Conservation (phyloP, 768 basidiomycete genomes). For the Rhodotorula sphaerocarpa region DNA sequence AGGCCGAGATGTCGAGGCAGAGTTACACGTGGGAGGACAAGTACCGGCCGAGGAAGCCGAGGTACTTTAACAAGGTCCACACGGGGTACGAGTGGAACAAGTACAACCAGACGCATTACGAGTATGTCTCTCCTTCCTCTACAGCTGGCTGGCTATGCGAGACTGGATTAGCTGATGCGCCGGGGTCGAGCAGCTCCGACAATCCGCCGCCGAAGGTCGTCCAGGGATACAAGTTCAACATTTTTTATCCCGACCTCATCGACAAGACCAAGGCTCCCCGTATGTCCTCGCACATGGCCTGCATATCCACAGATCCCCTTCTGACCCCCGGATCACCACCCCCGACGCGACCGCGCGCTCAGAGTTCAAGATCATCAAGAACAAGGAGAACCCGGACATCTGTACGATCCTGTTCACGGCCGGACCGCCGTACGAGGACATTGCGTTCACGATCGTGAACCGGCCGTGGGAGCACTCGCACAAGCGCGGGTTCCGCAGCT, state of each 20-base stretch:
- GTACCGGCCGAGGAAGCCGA: slow-evolving; percentile 89
- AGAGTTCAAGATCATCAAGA: slow-evolving; percentile 80
- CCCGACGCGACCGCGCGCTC: not conserved
- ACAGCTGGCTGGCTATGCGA: not conserved
- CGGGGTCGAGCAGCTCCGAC: slow-evolving; percentile 59
- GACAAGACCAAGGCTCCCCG: slow-evolving; percentile 88
- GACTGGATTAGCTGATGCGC: not conserved
- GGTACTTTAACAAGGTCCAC: slow-evolving; percentile 97
- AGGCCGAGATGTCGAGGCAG: slow-evolving; percentile 74
- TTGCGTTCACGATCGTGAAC: slow-evolving; percentile 95
- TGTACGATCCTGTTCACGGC: slow-evolving; percentile 87
- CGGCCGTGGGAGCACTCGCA: slow-evolving; percentile 98
- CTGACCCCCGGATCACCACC: not conserved
- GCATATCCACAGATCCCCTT: no score
- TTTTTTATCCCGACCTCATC: slow-evolving; percentile 98
- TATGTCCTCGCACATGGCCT: not conserved
- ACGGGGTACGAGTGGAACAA: slow-evolving; percentile 99
- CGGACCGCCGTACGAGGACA: slow-evolving; percentile 69
- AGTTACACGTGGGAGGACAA: slow-evolving; percentile 99
- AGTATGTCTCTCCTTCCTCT: slow-evolving; percentile 53
- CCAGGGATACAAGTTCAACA: slow-evolving; percentile 80
- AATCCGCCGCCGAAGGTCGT: slow-evolving; percentile 99
- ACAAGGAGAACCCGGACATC: slow-evolving; percentile 90
- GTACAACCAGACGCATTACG: slow-evolving; percentile 99
- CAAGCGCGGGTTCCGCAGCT: slow-evolving; percentile 93